These are phyloP conservation scores for Lactarius sanguifluus DNA, from an alignment of 768 basidiomycete genomes.

Conservation along the genomic window DNA sequence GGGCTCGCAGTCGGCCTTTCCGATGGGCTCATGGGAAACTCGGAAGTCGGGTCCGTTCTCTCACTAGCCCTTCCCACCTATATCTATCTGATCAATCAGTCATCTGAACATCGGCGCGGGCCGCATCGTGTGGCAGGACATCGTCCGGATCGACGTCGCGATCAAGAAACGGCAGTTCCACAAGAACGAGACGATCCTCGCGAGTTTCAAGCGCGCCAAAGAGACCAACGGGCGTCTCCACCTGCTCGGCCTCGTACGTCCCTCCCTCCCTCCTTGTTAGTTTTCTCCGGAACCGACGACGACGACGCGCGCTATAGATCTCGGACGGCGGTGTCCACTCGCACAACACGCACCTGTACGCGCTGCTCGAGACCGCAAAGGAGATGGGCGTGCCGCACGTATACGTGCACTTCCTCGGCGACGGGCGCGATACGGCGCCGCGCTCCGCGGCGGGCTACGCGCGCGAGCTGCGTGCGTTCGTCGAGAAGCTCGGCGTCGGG, in stretches of 20 bases:
- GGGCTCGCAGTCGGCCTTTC: conserved; percentile 90
- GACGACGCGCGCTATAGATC: conserved; percentile 57
- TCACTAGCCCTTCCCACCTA: neutral
- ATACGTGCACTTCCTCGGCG: conserved; percentile 92
- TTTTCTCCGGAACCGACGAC: conserved; percentile 13
- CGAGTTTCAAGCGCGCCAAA: conserved; percentile 75
- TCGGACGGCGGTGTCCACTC: conserved; percentile 98
- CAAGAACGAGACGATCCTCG: conserved; percentile 70
- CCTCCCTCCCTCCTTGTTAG: neutral
- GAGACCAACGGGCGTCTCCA: conserved; percentile 82
- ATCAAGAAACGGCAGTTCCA: conserved; percentile 90
- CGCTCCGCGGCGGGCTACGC: conserved; percentile 76
- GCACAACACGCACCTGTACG: conserved; percentile 86
- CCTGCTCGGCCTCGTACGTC: conserved; percentile 77
- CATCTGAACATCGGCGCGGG: conserved; percentile 93
- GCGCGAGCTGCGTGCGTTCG: conserved; percentile 73
- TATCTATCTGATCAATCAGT: too few species aligned
- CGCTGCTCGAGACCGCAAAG: conserved; percentile 88
- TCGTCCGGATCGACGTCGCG: conserved; percentile 89
- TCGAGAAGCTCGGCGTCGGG: conserved; percentile 73
- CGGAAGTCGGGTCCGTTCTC: conserved; percentile 83
- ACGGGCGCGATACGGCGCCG: conserved; percentile 93
- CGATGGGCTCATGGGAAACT: conserved; percentile 97
- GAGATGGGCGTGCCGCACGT: conserved; percentile 79
- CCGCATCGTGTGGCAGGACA: conserved; percentile 96